Base-by-base conservation (phyloP, 805 yeast genomes). In the Wickerhamiella nectarea region DNA sequence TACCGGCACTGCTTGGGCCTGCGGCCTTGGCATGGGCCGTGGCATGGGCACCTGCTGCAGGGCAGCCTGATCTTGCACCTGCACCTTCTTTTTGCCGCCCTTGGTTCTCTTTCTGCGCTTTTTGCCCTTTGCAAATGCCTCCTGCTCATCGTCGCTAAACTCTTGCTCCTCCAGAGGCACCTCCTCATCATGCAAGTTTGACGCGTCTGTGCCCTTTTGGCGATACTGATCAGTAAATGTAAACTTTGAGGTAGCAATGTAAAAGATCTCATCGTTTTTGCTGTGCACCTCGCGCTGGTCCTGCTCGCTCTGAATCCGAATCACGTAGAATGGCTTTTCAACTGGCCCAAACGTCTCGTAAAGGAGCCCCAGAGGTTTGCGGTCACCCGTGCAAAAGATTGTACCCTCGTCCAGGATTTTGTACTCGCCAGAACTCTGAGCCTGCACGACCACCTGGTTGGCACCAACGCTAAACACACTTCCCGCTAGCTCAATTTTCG, bases 161-260 rank as follows among this genome's bases (percentile, higher is more conserved):
- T 89, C 97, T 59, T 84, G 94, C 59, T 91, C 97, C 24, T 82
- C 93, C 52, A 78, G 86, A 0, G 95, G 85, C 24, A 89, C 62
- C 56, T 91, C 98, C 63, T 91, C 97, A 60, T 91, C 98, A 58
- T 84, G 80, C 59, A 84, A 78, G 54, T 91, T 91, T 55, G 94
- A 81, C 0, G 98, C 98, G 64, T 91, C 98, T 1, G 86, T 79
- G 19, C 97, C 98, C 55, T 80, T 87, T 18, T 70, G 64, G 52
- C 76, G 82, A 44, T 87, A 70, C 19, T 74, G 64, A 41, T 80
- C 80, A 0, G 97, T 89, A 50, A 77, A 75, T 7, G 81, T 67
- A 62, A 86, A 89, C 44, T 80, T 72, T 0, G 95, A 80, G 2
- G 86, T 79, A 1, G 82, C 91, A 5, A 87, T 89, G 52, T 80